Percentiles rank a stretch among this genome's conserved stretches.
Conservation (phyloP, 805 yeast species). For the Hanseniaspora taiwanica region DNA sequence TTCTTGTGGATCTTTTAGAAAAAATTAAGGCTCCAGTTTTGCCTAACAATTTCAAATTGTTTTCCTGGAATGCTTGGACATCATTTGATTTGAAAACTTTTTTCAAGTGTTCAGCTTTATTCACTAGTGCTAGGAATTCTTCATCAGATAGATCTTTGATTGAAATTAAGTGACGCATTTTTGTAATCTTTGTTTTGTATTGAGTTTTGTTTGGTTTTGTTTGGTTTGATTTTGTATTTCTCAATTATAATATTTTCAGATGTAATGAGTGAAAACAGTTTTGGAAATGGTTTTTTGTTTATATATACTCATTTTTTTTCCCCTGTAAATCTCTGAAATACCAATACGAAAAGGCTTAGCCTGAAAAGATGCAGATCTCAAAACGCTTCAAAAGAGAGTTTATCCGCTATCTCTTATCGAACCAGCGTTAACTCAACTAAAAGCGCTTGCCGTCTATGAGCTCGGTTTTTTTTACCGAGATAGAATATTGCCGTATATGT, state of each 20-base stretch:
- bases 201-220: neutral
- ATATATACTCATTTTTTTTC: too few species aligned
- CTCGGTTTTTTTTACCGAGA: too few species aligned
- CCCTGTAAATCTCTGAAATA: too few species aligned
- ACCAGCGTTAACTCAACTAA: too few species aligned
- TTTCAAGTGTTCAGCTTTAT: constrained; percentile 62
- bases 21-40: constrained; percentile 74
- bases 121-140: constrained; percentile 61
- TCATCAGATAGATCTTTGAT: constrained; percentile 63
- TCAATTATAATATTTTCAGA: too few species aligned
- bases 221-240: neutral
- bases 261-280: neutral
- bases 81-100: constrained; percentile 41
- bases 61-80: constrained; percentile 21
- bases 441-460: too few species aligned
- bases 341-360: too few species aligned
- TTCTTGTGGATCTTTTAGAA: constrained; percentile 87
- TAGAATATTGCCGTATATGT: too few species aligned
- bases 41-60: constrained; percentile 50
- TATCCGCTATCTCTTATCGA: too few species aligned
- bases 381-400: too few species aligned
- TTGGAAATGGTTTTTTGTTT: neutral
- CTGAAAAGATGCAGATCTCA: too few species aligned
- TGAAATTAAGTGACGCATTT: constrained; percentile 58
- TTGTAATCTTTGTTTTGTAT: neutral